phyloP scores from a whole-genome alignment of 352 stramenopile genomes.

The Pythium aphanidermatum region DNA sequence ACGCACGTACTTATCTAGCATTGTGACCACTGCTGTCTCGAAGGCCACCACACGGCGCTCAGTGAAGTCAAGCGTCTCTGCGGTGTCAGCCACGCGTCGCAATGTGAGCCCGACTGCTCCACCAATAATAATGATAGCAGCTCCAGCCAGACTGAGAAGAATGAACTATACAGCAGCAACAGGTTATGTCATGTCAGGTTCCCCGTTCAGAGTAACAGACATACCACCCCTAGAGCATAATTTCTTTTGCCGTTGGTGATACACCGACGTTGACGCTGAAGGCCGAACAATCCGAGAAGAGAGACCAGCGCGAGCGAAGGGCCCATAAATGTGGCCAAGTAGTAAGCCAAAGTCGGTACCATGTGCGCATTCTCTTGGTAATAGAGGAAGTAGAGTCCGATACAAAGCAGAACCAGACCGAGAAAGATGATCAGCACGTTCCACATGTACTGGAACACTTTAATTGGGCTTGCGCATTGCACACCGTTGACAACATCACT shows the following conservation, averaged over 20 bases:
- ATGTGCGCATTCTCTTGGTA: conserved; percentile 54
- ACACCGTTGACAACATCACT: conserved; percentile 30
- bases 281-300: conserved; percentile 34
- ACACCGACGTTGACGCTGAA: conserved; percentile 44
- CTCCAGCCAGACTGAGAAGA: conserved; percentile 29
- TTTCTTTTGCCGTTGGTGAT: conserved; percentile 50
- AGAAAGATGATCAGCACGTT: conserved; percentile 45
- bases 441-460: conserved; percentile 51
- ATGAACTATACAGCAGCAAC: conserved; percentile 47
- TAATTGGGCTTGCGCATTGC: conserved; percentile 23
- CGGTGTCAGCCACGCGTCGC: conserved; percentile 25
- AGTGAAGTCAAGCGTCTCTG: conserved; percentile 28
- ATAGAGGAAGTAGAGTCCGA: conserved; percentile 58
- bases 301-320: conserved; percentile 37
- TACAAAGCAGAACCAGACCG: conserved; percentile 33
- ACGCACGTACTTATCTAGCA: conserved; percentile 28
- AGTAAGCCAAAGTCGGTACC: conserved; percentile 39
- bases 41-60: conserved; percentile 28
- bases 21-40: conserved; percentile 40
- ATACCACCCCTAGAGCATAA: conserved; percentile 47
- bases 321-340: conserved; percentile 42
- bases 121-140: conserved; percentile 39
- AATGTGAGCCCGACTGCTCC: conserved; percentile 44
- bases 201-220: conserved; percentile 5
- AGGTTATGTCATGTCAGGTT: no score